Conservation (phyloP, 2,329 filamentous ascomycete species). For the Achaetomium macrosporum region DNA sequence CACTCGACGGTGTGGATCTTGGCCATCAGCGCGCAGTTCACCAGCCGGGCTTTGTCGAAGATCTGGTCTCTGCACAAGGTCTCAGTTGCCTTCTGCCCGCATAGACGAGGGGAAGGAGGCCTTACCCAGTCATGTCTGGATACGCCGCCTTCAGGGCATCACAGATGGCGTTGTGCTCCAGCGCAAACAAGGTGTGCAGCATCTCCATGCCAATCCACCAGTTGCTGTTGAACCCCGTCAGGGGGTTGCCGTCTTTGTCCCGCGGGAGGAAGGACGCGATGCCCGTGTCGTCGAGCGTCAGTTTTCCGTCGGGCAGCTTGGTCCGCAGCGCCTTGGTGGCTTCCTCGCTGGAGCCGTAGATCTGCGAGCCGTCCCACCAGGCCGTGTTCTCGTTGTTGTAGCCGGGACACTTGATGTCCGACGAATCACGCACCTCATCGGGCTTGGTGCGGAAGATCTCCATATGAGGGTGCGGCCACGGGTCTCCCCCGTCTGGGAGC, state of each 20-base stretch:
- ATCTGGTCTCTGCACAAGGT: constrained; percentile 30
- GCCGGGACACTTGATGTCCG: constrained; percentile 34
- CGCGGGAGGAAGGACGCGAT: constrained; percentile 35
- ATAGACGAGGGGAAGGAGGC: background rate
- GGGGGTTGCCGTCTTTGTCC: constrained; percentile 32
- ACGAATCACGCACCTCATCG: constrained; percentile 31
- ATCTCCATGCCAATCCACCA: constrained; percentile 44
- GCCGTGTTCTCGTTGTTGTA: constrained; percentile 39
- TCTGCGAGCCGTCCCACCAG: constrained; percentile 44
- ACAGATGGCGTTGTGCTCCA: constrained; percentile 42
- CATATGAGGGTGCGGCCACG: constrained; percentile 33
- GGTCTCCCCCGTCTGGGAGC: constrained; percentile 29
- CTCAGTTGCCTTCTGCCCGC: background rate
- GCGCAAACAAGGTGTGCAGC: constrained; percentile 37
- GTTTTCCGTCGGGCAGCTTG: constrained; percentile 33
- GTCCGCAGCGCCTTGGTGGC: constrained; percentile 33
- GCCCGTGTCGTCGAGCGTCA: constrained; percentile 31
- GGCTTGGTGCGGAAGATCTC: constrained; percentile 31
- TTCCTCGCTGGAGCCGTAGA: constrained; percentile 38
- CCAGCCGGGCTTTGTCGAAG: constrained; percentile 39
- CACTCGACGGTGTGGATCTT: constrained; percentile 46
- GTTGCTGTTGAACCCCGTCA: constrained; percentile 39
- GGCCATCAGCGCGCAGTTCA: constrained; percentile 43
- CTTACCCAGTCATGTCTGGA: constrained; percentile 31
- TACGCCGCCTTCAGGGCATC: constrained; percentile 32